Conservation (phyloP, 2,329 filamentous ascomycete genomes). For the Sclerotinia sclerotiorum region DNA sequence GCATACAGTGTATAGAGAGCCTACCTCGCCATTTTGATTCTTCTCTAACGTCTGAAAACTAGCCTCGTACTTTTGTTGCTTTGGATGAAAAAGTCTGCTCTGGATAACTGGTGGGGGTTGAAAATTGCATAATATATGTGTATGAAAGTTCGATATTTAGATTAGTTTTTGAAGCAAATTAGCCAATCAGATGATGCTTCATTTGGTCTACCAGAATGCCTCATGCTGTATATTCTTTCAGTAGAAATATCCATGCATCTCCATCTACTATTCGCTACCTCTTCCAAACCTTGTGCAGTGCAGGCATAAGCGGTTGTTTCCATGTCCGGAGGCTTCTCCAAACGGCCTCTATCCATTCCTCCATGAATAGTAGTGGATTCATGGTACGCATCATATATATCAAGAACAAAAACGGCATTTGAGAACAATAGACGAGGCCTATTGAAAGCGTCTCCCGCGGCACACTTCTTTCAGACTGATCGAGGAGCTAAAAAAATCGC, state of each 20-base stretch:
- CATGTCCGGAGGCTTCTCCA: not conserved
- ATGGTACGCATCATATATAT: not conserved
- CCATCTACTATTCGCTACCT: not conserved
- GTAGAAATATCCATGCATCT: conserved; percentile 1
- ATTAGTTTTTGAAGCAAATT: not conserved
- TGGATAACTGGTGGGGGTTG: not conserved
- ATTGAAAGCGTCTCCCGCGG: not conserved
- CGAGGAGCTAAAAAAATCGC: not conserved
- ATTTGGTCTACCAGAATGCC: not conserved
- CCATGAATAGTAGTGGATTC: not conserved
- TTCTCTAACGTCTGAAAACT: not conserved
- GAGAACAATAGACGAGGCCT: not conserved
- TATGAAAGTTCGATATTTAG: not conserved
- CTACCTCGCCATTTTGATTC: conserved; percentile 12
- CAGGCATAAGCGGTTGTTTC: conserved; percentile 5
- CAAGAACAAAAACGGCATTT: not conserved
- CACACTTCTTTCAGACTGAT: not conserved
- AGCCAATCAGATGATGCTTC: not conserved
- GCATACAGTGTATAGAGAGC: not conserved
- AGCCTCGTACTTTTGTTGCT: not conserved
- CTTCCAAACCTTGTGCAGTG: not conserved
- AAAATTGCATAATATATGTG: not conserved
- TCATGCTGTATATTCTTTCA: not conserved
- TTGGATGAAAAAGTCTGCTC: not conserved
- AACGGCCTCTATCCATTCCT: not conserved